These are phyloP conservation scores for Auriscalpium microsporum DNA, from an alignment of 768 basidiomycete species.

Conservation along the genomic window DNA sequence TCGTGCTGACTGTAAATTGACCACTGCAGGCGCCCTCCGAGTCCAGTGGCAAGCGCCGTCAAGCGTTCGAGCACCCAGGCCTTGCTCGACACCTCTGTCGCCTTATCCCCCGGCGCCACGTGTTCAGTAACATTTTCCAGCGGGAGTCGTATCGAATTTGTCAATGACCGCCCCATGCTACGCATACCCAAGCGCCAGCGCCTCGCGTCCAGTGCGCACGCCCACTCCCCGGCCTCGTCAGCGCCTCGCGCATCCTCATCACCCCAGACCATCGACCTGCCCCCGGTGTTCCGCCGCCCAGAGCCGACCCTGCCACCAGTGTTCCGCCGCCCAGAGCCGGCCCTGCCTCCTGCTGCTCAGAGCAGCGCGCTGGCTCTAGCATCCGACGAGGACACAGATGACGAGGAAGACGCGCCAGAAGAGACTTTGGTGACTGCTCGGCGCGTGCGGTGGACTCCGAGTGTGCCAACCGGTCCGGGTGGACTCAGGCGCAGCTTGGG, in stretches of 20 bases:
- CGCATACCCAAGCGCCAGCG: background rate
- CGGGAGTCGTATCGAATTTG: background rate
- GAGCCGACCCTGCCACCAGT: too few relatives aligned
- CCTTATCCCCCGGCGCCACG: background rate
- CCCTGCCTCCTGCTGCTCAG: too few relatives aligned
- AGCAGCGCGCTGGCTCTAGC: too few relatives aligned
- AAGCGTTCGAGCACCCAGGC: constrained; percentile 5
- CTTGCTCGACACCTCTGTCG: constrained; percentile 1
- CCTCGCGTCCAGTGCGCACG: background rate
- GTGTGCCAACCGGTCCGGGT: too few relatives aligned
- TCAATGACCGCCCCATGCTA: background rate
- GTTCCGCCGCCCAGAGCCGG: too few relatives aligned
- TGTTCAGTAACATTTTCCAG: background rate
- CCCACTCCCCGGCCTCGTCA: background rate
- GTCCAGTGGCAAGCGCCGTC: background rate
- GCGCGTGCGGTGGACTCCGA: too few relatives aligned
- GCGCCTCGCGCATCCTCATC: background rate
- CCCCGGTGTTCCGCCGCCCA: too few relatives aligned
- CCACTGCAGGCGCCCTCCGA: background rate
- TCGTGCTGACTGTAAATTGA: background rate
- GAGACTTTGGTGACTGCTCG: too few relatives aligned
- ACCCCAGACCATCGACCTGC: too few relatives aligned
- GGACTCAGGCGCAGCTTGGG: too few relatives aligned
- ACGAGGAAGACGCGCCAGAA: too few relatives aligned
- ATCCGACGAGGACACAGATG: too few relatives aligned